Evolutionary conservation across 305 asterid species (phyloP).

Genomic region (Solanum aculeatissimum): DNA sequence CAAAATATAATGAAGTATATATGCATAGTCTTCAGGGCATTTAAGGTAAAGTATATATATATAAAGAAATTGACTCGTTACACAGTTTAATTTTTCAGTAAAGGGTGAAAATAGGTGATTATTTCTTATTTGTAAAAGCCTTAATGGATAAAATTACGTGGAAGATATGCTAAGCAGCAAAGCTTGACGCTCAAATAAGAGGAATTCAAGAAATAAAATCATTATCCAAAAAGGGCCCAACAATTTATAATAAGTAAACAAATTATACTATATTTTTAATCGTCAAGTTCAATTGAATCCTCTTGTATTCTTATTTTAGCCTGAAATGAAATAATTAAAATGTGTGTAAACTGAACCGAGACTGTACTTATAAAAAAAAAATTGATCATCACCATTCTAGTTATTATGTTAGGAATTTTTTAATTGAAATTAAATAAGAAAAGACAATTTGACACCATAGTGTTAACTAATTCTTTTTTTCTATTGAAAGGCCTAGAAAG

Average conservation of each 20-base stretch:
- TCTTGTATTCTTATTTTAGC: neutral
- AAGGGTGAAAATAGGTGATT: neutral
- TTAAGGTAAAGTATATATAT: neutral
- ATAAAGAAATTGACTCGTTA: no score
- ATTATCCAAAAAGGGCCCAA: neutral
- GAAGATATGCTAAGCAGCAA: fast-evolving
- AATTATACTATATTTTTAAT: no score
- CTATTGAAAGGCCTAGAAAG: neutral
- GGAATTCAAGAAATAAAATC: neutral
- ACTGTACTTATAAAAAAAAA: neutral
- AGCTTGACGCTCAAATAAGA: neutral
- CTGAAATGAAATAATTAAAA: neutral
- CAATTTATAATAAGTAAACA: no score
- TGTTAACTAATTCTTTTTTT: neutral
- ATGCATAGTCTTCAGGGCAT: neutral
- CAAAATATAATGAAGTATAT: neutral
- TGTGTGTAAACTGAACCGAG: neutral
- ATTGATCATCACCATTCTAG: neutral
- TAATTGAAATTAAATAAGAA: neutral
- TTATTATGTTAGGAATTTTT: neutral
- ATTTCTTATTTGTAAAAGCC: neutral
- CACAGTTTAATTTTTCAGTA: neutral
- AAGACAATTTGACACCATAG: neutral
- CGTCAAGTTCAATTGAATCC: no score
- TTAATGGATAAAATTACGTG: neutral